These are phyloP conservation scores for Fusarium sp. DNA, from an alignment of 2,329 filamentous ascomycete species.

Conservation along the genomic window DNA sequence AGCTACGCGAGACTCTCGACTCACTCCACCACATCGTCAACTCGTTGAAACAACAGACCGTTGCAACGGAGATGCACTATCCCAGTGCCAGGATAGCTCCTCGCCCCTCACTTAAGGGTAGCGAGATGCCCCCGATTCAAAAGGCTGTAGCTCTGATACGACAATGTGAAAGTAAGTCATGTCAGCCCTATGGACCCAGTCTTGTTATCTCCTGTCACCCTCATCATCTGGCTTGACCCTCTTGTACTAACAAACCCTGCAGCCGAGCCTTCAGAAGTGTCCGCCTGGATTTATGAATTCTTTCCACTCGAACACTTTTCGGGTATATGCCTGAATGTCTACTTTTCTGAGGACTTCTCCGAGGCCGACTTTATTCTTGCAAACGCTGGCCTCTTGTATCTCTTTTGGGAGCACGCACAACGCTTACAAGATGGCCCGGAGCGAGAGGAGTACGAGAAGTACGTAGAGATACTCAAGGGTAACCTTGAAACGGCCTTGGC, in stretches of 20 bases:
- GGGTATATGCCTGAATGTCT: conserved; percentile 53
- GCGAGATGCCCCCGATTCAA: conserved; percentile 46
- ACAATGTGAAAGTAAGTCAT: conserved; percentile 38
- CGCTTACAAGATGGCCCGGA: conserved; percentile 32
- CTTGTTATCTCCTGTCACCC: neutral
- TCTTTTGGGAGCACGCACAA: conserved; percentile 48
- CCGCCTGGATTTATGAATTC: conserved; percentile 51
- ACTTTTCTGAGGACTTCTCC: conserved; percentile 52
- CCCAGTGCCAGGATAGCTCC: conserved; percentile 40
- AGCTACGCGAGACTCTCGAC: conserved; percentile 55
- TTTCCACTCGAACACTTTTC: conserved; percentile 50
- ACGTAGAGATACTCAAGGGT: conserved; percentile 44
- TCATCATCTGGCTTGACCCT: neutral
- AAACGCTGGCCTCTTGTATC: conserved; percentile 51
- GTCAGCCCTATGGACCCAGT: neutral
- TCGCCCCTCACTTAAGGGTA: conserved; percentile 38
- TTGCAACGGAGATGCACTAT: conserved; percentile 45
- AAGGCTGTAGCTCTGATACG: conserved; percentile 42
- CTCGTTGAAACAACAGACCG: conserved; percentile 46
- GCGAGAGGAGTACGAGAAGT: conserved; percentile 44
- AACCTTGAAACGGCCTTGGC: conserved; percentile 53
- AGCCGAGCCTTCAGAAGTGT: conserved; percentile 43
- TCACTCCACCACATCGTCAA: conserved; percentile 52
- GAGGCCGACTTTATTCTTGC: conserved; percentile 55
- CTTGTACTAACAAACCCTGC: conserved; percentile 6